Conservation (phyloP, 805 yeast species). For the Schwanniomyces polymorphus region DNA sequence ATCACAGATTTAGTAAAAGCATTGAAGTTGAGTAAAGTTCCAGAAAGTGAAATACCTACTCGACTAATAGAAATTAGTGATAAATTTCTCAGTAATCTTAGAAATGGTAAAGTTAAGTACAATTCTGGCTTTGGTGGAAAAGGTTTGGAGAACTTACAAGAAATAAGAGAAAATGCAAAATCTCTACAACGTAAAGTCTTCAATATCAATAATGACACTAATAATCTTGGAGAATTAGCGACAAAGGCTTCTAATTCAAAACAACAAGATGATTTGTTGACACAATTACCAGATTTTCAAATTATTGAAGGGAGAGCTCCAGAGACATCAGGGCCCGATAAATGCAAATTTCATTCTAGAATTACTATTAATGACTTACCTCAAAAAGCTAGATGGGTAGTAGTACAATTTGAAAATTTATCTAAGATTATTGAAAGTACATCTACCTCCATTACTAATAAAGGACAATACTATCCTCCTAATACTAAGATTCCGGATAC, state of each 20-base stretch:
- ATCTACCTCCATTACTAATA: constrained; percentile 74
- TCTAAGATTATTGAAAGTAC: constrained; percentile 68
- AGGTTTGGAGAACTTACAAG: constrained; percentile 79
- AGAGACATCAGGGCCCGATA: constrained; percentile 57
- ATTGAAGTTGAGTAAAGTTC: constrained; percentile 52
- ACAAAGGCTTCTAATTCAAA: not conserved
- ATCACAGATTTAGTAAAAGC: constrained; percentile 74
- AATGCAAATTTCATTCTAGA: constrained; percentile 59
- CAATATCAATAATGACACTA: constrained; percentile 21
- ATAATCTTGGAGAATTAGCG: constrained; percentile 7
- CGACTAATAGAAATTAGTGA: constrained; percentile 51
- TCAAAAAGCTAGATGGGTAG: constrained; percentile 74
- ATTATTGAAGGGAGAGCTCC: constrained; percentile 53
- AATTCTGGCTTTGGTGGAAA: constrained; percentile 90
- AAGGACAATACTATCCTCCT: constrained; percentile 67
- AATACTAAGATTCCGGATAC: constrained; percentile 49
- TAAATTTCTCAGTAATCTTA: constrained; percentile 58
- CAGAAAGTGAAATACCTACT: constrained; percentile 47
- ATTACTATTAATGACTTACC: constrained; percentile 85
- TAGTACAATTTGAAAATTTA: constrained; percentile 65
- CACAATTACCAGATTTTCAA: constrained; percentile 41
- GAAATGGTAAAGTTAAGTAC: constrained; percentile 62
- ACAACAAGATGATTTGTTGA: constrained; percentile 9
- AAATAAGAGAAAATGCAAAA: constrained; percentile 51
- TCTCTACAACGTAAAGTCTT: constrained; percentile 50